Evolutionary conservation across 345 rosid species (phyloP).

Genomic region (Lepidium aucheri): DNA sequence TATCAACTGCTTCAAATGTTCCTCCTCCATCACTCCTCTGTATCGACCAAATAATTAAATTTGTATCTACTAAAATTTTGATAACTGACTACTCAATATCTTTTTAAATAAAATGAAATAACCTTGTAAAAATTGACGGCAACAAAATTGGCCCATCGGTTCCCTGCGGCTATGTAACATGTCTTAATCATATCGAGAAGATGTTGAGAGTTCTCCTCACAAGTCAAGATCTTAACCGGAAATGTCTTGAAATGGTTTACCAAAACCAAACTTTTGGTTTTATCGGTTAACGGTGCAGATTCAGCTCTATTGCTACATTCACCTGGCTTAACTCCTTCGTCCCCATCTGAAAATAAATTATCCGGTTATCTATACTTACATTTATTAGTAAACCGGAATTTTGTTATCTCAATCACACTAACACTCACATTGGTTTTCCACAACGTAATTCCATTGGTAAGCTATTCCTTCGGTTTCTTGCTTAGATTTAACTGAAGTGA

Average conservation of each 20-base stretch:
- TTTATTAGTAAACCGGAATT: neutral
- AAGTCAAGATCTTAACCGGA: conserved; percentile 25
- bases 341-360: conserved; percentile 31
- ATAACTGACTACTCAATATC: neutral
- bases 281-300: conserved; percentile 36
- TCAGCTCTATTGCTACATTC: conserved; percentile 39
- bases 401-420: neutral
- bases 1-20: conserved; percentile 51
- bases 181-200: conserved; percentile 30
- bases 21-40: conserved; percentile 59
- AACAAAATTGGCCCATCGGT: conserved; percentile 51
- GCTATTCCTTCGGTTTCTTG: conserved; percentile 46
- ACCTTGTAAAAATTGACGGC: conserved; percentile 56
- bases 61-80: neutral
- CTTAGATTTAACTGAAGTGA: conserved; percentile 44
- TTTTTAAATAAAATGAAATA: neutral
- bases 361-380: neutral
- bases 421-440: conserved; percentile 47
- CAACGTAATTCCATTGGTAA: conserved; percentile 55
- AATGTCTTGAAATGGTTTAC: conserved; percentile 40
- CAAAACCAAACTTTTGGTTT: conserved; percentile 37
- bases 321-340: conserved; percentile 23
- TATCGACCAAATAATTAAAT: neutral
- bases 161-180: conserved; percentile 37
- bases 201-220: conserved; percentile 35